A percentile compares a stretch with the other conserved stretches of the same genome.
phyloP scores from a whole-genome alignment of 306 rosid genomes.

The Alnus rubra region DNA sequence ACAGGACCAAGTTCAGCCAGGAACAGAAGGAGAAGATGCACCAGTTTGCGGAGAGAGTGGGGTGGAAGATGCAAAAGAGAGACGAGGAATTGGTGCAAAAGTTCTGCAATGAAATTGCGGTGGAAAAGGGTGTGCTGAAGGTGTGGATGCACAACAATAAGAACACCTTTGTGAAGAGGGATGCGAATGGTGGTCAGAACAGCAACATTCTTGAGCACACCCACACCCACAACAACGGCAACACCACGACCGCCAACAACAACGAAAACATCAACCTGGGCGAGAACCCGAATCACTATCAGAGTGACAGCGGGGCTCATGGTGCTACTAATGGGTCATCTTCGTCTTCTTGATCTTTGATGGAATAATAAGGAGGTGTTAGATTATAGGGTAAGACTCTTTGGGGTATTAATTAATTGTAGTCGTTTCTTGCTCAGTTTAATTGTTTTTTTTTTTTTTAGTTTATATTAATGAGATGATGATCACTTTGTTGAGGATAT shows the following conservation, averaged over 20 bases:
- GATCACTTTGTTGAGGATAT: conserved; percentile 47
- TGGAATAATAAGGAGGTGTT: conserved; percentile 17
- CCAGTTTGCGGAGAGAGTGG: conserved; percentile 70
- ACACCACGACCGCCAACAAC: neutral
- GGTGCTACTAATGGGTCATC: conserved; percentile 81
- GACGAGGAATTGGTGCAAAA: conserved; percentile 63
- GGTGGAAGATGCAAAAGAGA: conserved; percentile 97
- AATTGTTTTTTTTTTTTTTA: conserved; percentile 31
- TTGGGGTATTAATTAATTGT: conserved; percentile 32
- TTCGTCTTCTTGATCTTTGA: conserved; percentile 75
- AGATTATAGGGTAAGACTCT: conserved; percentile 44
- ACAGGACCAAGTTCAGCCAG: conserved; percentile 71
- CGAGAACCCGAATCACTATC: conserved; percentile 35
- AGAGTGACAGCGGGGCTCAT: conserved; percentile 41
- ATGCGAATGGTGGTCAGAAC: conserved; percentile 11
- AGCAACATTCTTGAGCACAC: conserved; percentile 28
- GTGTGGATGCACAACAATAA: conserved; percentile 99
- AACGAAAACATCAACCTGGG: conserved; percentile 17
- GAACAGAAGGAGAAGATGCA: conserved; percentile 91
- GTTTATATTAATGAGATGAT: conserved; percentile 61
- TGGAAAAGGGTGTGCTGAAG: conserved; percentile 71
- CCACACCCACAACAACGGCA: conserved; percentile 21
- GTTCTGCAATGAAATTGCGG: conserved; percentile 69
- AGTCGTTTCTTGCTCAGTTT: conserved; percentile 30
- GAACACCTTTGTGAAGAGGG: conserved; percentile 57